A percentile compares a stretch with the other conserved stretches of the same genome.
Evolutionary conservation across 192 early-diverging fungal species (phyloP).

Genomic region (Kickxella alabastrina): DNA sequence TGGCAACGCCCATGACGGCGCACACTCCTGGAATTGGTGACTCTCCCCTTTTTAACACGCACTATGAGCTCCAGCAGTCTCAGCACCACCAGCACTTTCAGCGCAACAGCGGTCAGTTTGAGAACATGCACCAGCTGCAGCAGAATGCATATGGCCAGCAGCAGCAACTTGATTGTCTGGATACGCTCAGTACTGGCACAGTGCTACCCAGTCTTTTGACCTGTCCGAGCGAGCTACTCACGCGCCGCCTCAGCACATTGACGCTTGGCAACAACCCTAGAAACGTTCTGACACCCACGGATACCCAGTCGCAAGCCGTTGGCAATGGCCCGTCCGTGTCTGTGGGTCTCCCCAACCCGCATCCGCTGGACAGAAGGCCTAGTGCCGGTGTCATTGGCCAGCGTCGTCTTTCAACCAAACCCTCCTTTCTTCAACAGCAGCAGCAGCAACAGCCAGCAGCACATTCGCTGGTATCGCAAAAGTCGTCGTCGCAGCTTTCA

Average conservation of each 20-base stretch:
- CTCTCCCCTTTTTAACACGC: slow-evolving; percentile 14
- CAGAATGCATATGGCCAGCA: slow-evolving; percentile 8
- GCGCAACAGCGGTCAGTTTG: slow-evolving; percentile 25
- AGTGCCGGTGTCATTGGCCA: slow-evolving; percentile 51
- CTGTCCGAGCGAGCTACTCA: slow-evolving; percentile 38
- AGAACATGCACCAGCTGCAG: slow-evolving; percentile 8
- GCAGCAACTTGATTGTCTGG: slow-evolving; percentile 8
- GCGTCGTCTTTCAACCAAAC: slow-evolving; percentile 45
- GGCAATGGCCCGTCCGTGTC: neutral
- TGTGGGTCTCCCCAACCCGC: slow-evolving; percentile 3
- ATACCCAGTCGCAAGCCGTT: slow-evolving; percentile 11
- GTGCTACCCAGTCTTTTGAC: slow-evolving; percentile 19
- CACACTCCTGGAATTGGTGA: slow-evolving; percentile 9
- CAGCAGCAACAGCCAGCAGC: neutral
- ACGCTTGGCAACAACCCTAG: slow-evolving; percentile 11
- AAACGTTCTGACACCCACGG: neutral
- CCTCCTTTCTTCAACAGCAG: slow-evolving; percentile 32
- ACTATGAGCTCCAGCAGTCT: slow-evolving; percentile 15
- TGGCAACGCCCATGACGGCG: slow-evolving; percentile 11
- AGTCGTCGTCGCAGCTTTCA: slow-evolving; percentile 39
- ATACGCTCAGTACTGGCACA: slow-evolving; percentile 10
- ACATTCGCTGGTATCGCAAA: slow-evolving; percentile 12
- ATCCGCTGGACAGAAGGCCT: slow-evolving; percentile 35
- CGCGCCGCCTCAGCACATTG: slow-evolving; percentile 43
- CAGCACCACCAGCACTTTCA: slow-evolving; percentile 5